These are phyloP conservation scores for Saccharomycopsis crataegensis DNA, from an alignment of 1,139 yeast species.

Conservation along the genomic window DNA sequence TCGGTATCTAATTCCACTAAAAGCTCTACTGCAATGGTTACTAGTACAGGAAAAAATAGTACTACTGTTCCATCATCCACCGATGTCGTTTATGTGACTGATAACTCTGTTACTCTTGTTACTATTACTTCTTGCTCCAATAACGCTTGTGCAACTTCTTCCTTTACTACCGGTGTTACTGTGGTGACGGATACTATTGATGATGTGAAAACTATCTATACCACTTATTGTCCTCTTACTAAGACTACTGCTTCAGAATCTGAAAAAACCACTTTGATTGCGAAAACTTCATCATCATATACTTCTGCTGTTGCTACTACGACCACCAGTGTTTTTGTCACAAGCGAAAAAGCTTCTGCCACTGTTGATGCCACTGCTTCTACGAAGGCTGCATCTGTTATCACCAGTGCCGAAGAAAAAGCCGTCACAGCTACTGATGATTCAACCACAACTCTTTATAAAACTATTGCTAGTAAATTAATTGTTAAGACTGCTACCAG, in stretches of 20 bases:
- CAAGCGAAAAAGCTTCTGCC: neutral
- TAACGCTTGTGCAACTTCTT: slow-evolving; percentile 1
- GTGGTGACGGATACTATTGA: neutral
- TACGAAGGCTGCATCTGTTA: neutral
- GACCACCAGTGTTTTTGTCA: neutral
- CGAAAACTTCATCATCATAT: neutral
- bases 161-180: slow-evolving; percentile 2
- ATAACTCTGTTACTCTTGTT: neutral
- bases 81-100: neutral
- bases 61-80: neutral
- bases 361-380: slow-evolving; percentile 4
- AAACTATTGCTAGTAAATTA: neutral
- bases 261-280: neutral
- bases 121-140: slow-evolving; percentile 3
- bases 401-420: neutral
- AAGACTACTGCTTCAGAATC: neutral
- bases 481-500: slow-evolving; percentile 1
- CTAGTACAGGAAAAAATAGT: too few relatives aligned
- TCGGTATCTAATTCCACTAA: too few relatives aligned
- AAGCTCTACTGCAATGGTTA: too few relatives aligned
- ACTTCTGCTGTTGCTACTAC: slow-evolving; percentile 8
- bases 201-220: neutral
- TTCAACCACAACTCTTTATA: neutral
- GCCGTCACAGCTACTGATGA: neutral
- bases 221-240: slow-evolving; percentile 2